phyloP scores from a whole-genome alignment of 2,329 filamentous ascomycete species.

The Neofusicoccum sp. region DNA sequence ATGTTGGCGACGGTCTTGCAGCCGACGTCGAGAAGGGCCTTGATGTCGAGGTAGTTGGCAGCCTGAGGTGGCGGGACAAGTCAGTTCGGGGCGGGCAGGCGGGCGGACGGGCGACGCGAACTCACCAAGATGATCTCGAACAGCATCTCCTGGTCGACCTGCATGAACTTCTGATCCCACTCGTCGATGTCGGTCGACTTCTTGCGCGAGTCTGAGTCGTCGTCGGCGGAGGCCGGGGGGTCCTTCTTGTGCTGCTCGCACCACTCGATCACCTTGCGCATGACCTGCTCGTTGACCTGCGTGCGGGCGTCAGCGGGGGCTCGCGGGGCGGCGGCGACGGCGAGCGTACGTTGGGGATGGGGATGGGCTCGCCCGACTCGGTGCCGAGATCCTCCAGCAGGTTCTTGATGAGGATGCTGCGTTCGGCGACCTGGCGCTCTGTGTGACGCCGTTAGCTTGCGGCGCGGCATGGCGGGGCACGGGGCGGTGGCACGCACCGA shows the following conservation, averaged over 20 bases:
- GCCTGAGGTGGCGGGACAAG: constrained; percentile 54
- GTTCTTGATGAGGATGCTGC: constrained; percentile 95
- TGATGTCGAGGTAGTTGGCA: constrained; percentile 98
- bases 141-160: constrained; percentile 99
- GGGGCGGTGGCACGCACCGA: constrained; percentile 31
- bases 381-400: constrained; percentile 89
- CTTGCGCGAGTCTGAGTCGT: constrained; percentile 91
- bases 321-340: background rate
- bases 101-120: background rate
- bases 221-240: constrained; percentile 75
- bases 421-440: constrained; percentile 82
- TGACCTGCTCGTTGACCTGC: constrained; percentile 82
- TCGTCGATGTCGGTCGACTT: constrained; percentile 99
- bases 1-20: constrained; percentile 99
- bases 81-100: background rate
- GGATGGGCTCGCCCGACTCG: constrained; percentile 66
- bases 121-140: constrained; percentile 97
- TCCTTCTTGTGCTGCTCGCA: constrained; percentile 93
- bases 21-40: constrained; percentile 92
- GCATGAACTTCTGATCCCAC: constrained; percentile 99
- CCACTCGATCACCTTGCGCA: constrained; percentile 97
- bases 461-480: background rate
- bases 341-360: constrained; percentile 69
- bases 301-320: constrained; percentile 27
- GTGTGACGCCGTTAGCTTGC: background rate